Evolutionary conservation across 2,329 filamentous ascomycete genomes (phyloP), one percentile per base, ranked within the genome.

Genomic region (Zymoseptoria crescenta): DNA sequence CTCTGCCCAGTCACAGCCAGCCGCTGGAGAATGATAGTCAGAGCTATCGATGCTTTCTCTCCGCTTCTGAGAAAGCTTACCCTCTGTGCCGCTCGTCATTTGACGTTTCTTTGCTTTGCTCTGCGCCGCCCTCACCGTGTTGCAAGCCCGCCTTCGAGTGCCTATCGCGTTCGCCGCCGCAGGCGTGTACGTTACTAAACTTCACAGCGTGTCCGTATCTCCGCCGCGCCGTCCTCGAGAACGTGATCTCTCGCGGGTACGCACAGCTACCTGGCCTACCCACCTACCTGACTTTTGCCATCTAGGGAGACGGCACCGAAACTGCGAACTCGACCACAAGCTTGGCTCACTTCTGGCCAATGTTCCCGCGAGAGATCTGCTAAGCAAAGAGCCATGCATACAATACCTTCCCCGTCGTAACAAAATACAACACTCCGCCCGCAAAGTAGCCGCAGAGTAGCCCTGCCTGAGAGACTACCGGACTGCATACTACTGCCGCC

Each of bases 351-450:
- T 56, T 60, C 64, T 59, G 63, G 59, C 64, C 66, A 66, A 68
- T 68, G 66, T 66, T 56, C 59, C 54, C 50, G 28, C 49, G 56
- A 58, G 59, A 49, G 58, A 30, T 35, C 58, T 57, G 54, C 59
- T 65, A 60, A 63, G 57, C 59, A 57, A 28, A 52, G 63, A 65
- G 63, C 65, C 65, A 69, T 69, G 67, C 64, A 64, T 66, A 62
- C 60, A 55, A 66, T 65, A 62, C 61, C 62, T 57, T 56, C 55
- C 60, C 56, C 55, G 52, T 60, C 60, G 61, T 57, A 57, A 52
- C 59, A 60, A 59, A 30, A 59, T 55, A 55, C 52, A 62, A 57
- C 64, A 58, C 51, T 16, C 21, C 35, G 35, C 35, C 35, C 35
- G 35, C 35, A n/a, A 45, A 45, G 35, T 13, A 45, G 61, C 57